Conservation (phyloP, 352 stramenopile species). For the Pilasporangium apinafurcum region DNA sequence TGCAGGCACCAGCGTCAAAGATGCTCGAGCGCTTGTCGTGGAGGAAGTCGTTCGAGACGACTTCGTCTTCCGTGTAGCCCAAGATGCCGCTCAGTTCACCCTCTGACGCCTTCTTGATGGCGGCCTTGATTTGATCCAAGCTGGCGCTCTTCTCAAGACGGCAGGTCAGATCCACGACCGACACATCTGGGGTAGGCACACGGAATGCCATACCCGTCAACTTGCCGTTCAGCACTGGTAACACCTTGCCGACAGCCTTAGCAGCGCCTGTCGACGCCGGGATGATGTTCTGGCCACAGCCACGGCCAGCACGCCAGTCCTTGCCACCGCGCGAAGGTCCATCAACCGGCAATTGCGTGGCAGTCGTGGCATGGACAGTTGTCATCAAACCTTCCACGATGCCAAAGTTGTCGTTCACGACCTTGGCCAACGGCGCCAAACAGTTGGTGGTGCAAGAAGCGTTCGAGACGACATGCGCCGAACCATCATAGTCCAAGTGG, state of each 20-base stretch:
- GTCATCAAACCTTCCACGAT: conserved; percentile 49
- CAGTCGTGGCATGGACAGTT: conserved; percentile 92
- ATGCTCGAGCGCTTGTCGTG: conserved; percentile 89
- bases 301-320: conserved; percentile 97
- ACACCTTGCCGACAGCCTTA: conserved; percentile 99
- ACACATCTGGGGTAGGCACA: conserved; percentile 87
- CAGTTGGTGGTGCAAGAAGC: conserved; percentile 80
- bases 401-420: conserved; percentile 56
- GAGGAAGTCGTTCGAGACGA: conserved; percentile 98
- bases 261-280: conserved; percentile 96
- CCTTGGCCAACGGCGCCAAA: conserved; percentile 41
- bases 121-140: conserved; percentile 97
- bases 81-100: conserved; percentile 95
- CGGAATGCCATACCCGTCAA: conserved; percentile 91
- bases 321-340: conserved; percentile 94
- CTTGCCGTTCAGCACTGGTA: conserved; percentile 91
- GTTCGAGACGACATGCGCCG: conserved; percentile 76
- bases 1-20: conserved; percentile 94
- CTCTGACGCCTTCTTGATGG: conserved; percentile 93
- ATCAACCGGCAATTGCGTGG: conserved; percentile 97
- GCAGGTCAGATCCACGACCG: conserved; percentile 86
- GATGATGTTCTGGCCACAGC: conserved; percentile 98
- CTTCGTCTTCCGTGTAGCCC: conserved; percentile 96
- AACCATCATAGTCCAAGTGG: conserved; percentile 86
- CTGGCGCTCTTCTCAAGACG: conserved; percentile 86